Percentiles rank a stretch among this genome's conserved stretches.
These are phyloP conservation scores for Lyophyllum atratum DNA, from an alignment of 768 basidiomycete genomes.

Conservation along the genomic window DNA sequence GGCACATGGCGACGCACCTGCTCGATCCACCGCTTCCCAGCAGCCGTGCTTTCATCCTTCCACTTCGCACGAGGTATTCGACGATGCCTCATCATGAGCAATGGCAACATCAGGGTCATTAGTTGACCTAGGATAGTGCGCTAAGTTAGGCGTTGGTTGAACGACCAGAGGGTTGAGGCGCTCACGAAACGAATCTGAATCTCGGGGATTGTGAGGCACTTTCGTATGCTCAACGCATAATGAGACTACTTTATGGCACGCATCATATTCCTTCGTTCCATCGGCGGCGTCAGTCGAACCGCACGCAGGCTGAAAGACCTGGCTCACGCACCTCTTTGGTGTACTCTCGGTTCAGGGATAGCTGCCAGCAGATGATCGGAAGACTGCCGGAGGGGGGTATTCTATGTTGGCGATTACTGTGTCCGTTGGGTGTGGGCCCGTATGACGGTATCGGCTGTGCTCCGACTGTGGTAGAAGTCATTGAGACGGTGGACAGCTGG, in stretches of 20 bases:
- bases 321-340: constrained; percentile 53
- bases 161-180: constrained; percentile 10
- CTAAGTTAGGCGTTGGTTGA: background rate
- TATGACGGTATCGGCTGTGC: constrained; percentile 2
- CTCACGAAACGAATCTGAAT: constrained; percentile 71
- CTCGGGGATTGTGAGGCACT: constrained; percentile 54
- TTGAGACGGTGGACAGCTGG: background rate
- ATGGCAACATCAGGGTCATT: constrained; percentile 73
- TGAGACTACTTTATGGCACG: constrained; percentile 59
- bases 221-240: constrained; percentile 61
- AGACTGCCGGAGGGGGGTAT: constrained; percentile 11
- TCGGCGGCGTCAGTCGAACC: constrained; percentile 12
- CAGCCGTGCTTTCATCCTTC: constrained; percentile 60
- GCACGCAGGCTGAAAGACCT: constrained; percentile 3
- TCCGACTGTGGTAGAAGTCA: background rate
- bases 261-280: constrained; percentile 66
- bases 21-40: constrained; percentile 83
- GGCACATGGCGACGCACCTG: constrained; percentile 44
- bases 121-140: constrained; percentile 52
- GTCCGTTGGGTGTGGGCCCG: background rate
- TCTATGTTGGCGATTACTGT: constrained; percentile 7
- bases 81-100: constrained; percentile 85
- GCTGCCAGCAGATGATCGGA: constrained; percentile 79
- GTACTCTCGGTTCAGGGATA: constrained; percentile 75
- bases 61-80: constrained; percentile 77